Conservation (phyloP, 2,329 filamentous ascomycete species). For the Neocucurbitaria cava region DNA sequence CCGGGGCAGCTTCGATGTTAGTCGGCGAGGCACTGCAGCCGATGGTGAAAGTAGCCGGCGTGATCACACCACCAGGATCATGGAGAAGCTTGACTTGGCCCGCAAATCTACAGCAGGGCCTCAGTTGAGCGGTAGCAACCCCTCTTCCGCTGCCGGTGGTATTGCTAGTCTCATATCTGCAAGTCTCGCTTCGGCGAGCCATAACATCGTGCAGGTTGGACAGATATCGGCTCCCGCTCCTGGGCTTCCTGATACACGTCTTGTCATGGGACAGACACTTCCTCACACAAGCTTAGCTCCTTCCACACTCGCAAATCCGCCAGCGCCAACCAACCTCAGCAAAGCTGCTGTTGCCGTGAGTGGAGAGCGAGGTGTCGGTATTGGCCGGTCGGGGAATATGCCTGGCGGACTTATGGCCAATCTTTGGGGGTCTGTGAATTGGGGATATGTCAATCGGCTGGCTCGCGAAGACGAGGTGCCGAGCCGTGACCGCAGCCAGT, state of each 20-base stretch:
- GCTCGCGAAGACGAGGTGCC: constrained; percentile 60
- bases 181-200: constrained; percentile 74
- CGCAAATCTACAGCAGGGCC: constrained; percentile 73
- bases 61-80: constrained; percentile 86
- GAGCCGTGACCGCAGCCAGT: constrained; percentile 36
- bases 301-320: constrained; percentile 80
- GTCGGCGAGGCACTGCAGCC: constrained; percentile 58
- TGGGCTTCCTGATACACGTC: constrained; percentile 45
- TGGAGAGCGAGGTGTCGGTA: constrained; percentile 73
- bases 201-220: constrained; percentile 75
- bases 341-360: constrained; percentile 82
- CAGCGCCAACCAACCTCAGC: constrained; percentile 83
- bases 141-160: constrained; percentile 63
- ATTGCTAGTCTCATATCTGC: constrained; percentile 87
- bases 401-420: constrained; percentile 90
- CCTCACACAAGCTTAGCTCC: constrained; percentile 75
- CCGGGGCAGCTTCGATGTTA: constrained; percentile 77
- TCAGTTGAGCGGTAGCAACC: constrained; percentile 49
- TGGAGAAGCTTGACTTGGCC: constrained; percentile 90
- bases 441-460: constrained; percentile 72
- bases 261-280: constrained; percentile 54
- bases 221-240: constrained; percentile 50
- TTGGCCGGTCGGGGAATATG: constrained; percentile 70
- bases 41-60: constrained; percentile 77
- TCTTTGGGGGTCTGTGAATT: constrained; percentile 88